Percentiles rank a stretch among this genome's conserved stretches.
Evolutionary conservation across 192 early-diverging fungal genomes (phyloP).

Genomic region (Rhizophagus clarus): DNA sequence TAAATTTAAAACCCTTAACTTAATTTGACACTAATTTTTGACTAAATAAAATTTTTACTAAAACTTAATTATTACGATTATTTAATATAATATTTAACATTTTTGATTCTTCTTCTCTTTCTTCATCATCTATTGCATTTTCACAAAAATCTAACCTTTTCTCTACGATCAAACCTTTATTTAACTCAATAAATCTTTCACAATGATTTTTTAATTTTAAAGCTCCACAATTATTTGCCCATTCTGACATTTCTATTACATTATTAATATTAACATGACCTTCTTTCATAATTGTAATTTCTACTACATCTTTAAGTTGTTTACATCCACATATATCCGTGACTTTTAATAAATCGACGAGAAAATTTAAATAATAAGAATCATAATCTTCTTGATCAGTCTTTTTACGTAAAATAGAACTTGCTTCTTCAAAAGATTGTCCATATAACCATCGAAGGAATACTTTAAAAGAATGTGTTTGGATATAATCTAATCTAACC

Average conservation of each 20-base stretch:
- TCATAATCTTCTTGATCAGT: neutral
- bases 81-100: no score
- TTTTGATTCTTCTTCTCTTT: no score
- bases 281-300: neutral
- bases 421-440: neutral
- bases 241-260: neutral
- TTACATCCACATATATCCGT: neutral
- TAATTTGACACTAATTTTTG: no score
- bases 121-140: no score
- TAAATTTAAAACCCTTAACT: no score
- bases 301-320: neutral
- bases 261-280: neutral
- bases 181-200: neutral
- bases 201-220: neutral
- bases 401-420: neutral
- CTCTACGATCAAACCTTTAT: neutral
- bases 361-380: neutral
- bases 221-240: neutral
- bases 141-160: neutral
- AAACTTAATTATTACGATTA: no score
- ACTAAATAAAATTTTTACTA: no score
- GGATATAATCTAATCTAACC: neutral
- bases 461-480: neutral
- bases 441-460: conserved; percentile 13
- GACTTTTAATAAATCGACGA: neutral